These are phyloP conservation scores for Thermochaetoides thermophila DNA, from an alignment of 495 filamentous ascomycete species.

Conservation along the genomic window DNA sequence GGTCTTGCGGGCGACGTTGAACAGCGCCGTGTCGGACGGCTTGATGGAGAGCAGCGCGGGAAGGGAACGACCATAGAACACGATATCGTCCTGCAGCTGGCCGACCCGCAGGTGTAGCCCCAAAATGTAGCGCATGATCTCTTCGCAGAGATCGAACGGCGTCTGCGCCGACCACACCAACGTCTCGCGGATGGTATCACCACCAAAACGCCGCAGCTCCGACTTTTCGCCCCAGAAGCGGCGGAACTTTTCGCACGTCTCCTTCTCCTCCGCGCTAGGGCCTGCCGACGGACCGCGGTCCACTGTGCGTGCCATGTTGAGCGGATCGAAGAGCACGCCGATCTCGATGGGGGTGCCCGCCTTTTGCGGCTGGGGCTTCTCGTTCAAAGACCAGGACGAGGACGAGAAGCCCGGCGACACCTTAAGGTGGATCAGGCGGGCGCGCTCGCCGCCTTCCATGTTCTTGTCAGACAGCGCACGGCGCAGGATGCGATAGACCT, in stretches of 20 bases:
- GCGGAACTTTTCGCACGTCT: slow-evolving; percentile 50
- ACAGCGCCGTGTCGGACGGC: slow-evolving; percentile 32
- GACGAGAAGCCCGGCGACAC: slow-evolving; percentile 18
- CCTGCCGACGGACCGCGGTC: slow-evolving; percentile 66
- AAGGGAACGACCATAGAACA: slow-evolving; percentile 48
- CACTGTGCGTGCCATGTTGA: slow-evolving; percentile 53
- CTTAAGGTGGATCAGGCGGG: slow-evolving; percentile 46
- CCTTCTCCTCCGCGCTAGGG: slow-evolving; percentile 49
- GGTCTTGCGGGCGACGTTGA: slow-evolving; percentile 36
- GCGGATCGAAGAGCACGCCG: slow-evolving; percentile 55
- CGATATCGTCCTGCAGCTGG: slow-evolving; percentile 29
- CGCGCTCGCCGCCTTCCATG: slow-evolving; percentile 52
- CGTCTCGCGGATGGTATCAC: slow-evolving; percentile 60
- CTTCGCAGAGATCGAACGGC: slow-evolving; percentile 49
- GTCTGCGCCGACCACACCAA: slow-evolving; percentile 62
- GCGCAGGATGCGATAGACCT: slow-evolving; percentile 46
- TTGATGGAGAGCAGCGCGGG: slow-evolving; percentile 36
- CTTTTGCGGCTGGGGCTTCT: slow-evolving; percentile 10
- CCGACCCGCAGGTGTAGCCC: slow-evolving; percentile 41
- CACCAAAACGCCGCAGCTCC: slow-evolving; percentile 59
- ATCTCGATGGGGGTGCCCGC: slow-evolving; percentile 38
- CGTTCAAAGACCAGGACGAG: slow-evolving; percentile 27
- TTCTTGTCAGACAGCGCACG: slow-evolving; percentile 40
- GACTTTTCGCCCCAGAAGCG: slow-evolving; percentile 64
- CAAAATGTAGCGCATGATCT: slow-evolving; percentile 65